These are phyloP conservation scores for Serpula lacrymans DNA, from an alignment of 768 basidiomycete genomes.

Conservation along the genomic window DNA sequence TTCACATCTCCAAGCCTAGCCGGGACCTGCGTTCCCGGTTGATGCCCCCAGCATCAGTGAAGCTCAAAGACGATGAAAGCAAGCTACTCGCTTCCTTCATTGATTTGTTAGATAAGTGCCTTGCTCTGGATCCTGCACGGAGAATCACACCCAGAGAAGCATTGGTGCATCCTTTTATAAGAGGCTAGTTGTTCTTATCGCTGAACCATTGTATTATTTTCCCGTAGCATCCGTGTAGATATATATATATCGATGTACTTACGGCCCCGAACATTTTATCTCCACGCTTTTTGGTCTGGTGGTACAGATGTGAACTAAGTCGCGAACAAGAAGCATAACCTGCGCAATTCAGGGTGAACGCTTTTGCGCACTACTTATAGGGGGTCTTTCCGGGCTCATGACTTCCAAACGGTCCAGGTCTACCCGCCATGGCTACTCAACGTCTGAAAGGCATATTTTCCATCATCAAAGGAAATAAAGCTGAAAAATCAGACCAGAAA, in stretches of 20 bases:
- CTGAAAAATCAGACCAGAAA: slow-evolving; percentile 7
- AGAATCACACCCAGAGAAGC: slow-evolving; percentile 90
- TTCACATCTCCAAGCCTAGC: slow-evolving; percentile 79
- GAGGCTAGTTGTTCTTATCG: slow-evolving; percentile 37
- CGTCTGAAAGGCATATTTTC: slow-evolving; percentile 12
- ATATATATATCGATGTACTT: slow-evolving; percentile 10
- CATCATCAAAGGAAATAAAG: slow-evolving; percentile 11
- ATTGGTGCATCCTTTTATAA: slow-evolving; percentile 81
- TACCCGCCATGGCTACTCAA: slow-evolving; percentile 12
- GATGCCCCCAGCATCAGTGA: slow-evolving; percentile 73
- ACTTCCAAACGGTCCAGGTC: slow-evolving; percentile 5
- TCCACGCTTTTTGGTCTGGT: slow-evolving; percentile 12
- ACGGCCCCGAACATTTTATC: slow-evolving; percentile 6
- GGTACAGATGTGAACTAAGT: slow-evolving; percentile 7
- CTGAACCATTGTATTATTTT: slow-evolving; percentile 4
- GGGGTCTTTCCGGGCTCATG: not conserved
- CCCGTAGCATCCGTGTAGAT: slow-evolving; percentile 20
- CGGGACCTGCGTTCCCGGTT: slow-evolving; percentile 80
- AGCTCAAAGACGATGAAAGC: slow-evolving; percentile 86
- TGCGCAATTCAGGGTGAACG: no score
- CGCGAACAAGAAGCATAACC: not conserved
- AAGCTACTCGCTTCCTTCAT: slow-evolving; percentile 78
- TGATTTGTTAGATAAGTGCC: slow-evolving; percentile 89
- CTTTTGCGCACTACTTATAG: slow-evolving; percentile 1
- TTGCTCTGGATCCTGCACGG: slow-evolving; percentile 81